Evolutionary conservation across 805 yeast species (phyloP).

Genomic region (Sugiyamaella lignohabitans): DNA sequence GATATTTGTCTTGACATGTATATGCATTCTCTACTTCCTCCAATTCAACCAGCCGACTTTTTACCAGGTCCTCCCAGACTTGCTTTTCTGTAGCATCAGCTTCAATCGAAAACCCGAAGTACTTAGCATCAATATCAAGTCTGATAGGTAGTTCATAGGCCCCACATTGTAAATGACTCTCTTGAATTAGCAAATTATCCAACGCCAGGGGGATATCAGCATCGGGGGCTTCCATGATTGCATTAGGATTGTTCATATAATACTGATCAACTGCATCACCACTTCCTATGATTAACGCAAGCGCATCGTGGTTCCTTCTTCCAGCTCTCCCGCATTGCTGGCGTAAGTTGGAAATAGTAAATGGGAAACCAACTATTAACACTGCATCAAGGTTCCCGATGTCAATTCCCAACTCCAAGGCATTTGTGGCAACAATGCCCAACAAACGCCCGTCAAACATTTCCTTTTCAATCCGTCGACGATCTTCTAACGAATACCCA

Average conservation of each 20-base stretch:
- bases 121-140: slow-evolving; percentile 46
- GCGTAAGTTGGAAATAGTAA: slow-evolving; percentile 76
- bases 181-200: slow-evolving; percentile 56
- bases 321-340: slow-evolving; percentile 99
- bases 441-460: slow-evolving; percentile 83
- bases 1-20: slow-evolving; percentile 49
- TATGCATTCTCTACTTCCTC: slow-evolving; percentile 25
- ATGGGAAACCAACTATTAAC: slow-evolving; percentile 86
- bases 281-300: slow-evolving; percentile 79
- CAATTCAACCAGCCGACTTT: slow-evolving; percentile 28
- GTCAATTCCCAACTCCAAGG: slow-evolving; percentile 92
- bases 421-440: slow-evolving; percentile 92
- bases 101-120: slow-evolving; percentile 42
- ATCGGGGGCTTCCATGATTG: slow-evolving; percentile 43
- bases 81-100: not conserved
- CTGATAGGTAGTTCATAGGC: slow-evolving; percentile 75
- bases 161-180: slow-evolving; percentile 89
- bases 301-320: slow-evolving; percentile 69
- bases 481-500: slow-evolving; percentile 81
- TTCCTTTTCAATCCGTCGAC: slow-evolving; percentile 79
- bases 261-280: slow-evolving; percentile 77
- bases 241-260: slow-evolving; percentile 63
- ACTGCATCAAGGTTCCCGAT: slow-evolving; percentile 91
- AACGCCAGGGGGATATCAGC: slow-evolving; percentile 57
- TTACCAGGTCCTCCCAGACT: slow-evolving; percentile 24